Conservation (phyloP, 2,329 filamentous ascomycete species). For the Talaromyces islandicus region DNA sequence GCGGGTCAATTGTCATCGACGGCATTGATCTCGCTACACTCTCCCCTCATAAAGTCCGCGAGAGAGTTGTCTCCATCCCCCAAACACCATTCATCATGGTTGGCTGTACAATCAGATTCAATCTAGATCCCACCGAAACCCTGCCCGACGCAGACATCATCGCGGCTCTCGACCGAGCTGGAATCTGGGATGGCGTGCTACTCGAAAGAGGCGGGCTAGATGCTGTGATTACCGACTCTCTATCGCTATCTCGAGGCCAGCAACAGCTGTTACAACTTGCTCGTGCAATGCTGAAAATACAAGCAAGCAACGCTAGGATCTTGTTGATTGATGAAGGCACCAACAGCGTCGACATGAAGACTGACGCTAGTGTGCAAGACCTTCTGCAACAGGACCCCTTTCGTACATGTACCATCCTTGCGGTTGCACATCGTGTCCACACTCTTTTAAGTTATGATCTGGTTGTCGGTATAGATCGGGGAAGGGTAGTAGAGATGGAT, state of each 20-base stretch:
- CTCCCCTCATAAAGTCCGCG: slow-evolving; percentile 33
- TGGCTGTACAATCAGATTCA: slow-evolving; percentile 30
- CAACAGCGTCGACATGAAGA: slow-evolving; percentile 46
- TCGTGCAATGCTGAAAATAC: slow-evolving; percentile 45
- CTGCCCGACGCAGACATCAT: slow-evolving; percentile 29
- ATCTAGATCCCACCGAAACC: slow-evolving; percentile 31
- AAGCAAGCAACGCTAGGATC: slow-evolving; percentile 22
- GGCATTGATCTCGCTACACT: slow-evolving; percentile 35
- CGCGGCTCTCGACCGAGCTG: slow-evolving; percentile 29
- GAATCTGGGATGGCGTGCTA: slow-evolving; percentile 28
- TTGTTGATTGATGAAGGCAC: slow-evolving; percentile 40
- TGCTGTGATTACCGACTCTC: slow-evolving; percentile 40
- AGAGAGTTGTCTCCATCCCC: slow-evolving; percentile 35
- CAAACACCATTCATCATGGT: slow-evolving; percentile 39
- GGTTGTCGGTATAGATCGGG: slow-evolving; percentile 29
- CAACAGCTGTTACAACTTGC: slow-evolving; percentile 60
- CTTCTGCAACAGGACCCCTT: background rate
- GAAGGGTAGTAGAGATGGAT: slow-evolving; percentile 26
- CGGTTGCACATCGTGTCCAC: slow-evolving; percentile 51
- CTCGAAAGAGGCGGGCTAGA: slow-evolving; percentile 34
- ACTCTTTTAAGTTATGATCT: slow-evolving; percentile 33
- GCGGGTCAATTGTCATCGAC: slow-evolving; percentile 38
- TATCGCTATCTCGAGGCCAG: slow-evolving; percentile 49
- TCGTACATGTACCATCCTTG: slow-evolving; percentile 50
- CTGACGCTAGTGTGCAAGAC: background rate